Conservation (phyloP, 805 yeast species). For the Suhomyces sp. region DNA sequence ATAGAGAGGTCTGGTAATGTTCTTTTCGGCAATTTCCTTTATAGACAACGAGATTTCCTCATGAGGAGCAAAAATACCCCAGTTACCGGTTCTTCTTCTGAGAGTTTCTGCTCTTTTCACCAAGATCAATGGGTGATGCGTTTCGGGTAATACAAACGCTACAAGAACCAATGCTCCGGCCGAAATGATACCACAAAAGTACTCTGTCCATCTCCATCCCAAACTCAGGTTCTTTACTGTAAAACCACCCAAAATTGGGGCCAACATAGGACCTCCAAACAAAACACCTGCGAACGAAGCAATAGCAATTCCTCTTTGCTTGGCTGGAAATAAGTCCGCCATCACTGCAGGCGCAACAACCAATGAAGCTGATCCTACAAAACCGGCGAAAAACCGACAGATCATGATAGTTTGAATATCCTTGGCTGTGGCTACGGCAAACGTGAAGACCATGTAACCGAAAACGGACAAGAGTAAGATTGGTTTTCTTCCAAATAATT, state of each 20-base stretch:
- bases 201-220: conserved; percentile 61
- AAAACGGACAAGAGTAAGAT: conserved; percentile 44
- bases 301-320: conserved; percentile 72
- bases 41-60: conserved; percentile 30
- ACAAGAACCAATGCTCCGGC: conserved; percentile 29
- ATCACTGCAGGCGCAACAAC: conserved; percentile 85
- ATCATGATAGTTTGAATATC: conserved; percentile 74
- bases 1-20: conserved; percentile 34
- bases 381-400: conserved; percentile 77
- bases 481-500: conserved; percentile 33
- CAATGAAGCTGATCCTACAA: conserved; percentile 79
- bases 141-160: conserved; percentile 33
- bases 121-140: conserved; percentile 39
- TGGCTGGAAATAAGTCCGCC: conserved; percentile 73
- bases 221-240: conserved; percentile 35
- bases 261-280: conserved; percentile 75
- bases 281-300: conserved; percentile 69
- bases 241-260: conserved; percentile 60
- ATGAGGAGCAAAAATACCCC: conserved; percentile 40
- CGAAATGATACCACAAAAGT: conserved; percentile 46
- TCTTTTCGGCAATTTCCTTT: conserved; percentile 34
- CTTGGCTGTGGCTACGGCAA: conserved; percentile 74
- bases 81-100: conserved; percentile 39
- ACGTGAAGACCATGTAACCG: conserved; percentile 33
- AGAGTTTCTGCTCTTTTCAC: conserved; percentile 31